These are phyloP conservation scores for Salvia sclarea DNA, from an alignment of 305 asterid genomes.

Conservation along the genomic window DNA sequence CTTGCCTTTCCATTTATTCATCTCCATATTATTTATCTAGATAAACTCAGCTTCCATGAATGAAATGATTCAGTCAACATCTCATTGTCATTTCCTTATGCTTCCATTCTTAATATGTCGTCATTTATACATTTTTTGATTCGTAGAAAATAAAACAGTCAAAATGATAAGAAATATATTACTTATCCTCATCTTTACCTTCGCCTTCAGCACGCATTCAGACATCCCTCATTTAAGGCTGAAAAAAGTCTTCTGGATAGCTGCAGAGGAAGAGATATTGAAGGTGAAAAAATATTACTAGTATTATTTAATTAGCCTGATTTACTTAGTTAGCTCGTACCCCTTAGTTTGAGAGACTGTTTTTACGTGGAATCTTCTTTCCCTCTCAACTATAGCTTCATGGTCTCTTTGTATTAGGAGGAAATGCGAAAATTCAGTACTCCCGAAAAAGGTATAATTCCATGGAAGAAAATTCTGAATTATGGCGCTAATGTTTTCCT, in stretches of 20 bases:
- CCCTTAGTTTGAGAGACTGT: not conserved
- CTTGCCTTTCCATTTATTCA: not conserved
- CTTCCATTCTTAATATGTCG: not conserved
- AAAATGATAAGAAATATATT: not conserved
- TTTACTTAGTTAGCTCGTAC: not conserved
- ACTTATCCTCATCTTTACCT: slow-evolving; percentile 16
- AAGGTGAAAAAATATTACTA: slow-evolving; percentile 40
- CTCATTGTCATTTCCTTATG: slow-evolving; percentile 1
- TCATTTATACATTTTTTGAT: not conserved
- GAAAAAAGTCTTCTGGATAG: slow-evolving; percentile 54
- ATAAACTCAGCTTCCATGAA: slow-evolving; percentile 2
- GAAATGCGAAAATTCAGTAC: slow-evolving; percentile 36
- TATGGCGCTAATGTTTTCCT: slow-evolving; percentile 50
- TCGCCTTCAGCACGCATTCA: slow-evolving; percentile 46
- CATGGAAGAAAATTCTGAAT: slow-evolving; percentile 56
- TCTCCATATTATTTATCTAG: slow-evolving; percentile 12
- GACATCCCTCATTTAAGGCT: slow-evolving; percentile 46
- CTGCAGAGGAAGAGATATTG: slow-evolving; percentile 55
- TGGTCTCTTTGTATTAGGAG: slow-evolving; percentile 46
- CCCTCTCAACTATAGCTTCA: not conserved
- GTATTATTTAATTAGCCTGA: not conserved
- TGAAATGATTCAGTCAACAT: not conserved
- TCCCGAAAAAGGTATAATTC: slow-evolving; percentile 14
- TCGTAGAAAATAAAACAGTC: not conserved
- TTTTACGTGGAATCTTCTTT: not conserved